Evolutionary conservation across 73 alveolate genomes (phyloP).

Genomic region (Tetrahymena elliotti): DNA sequence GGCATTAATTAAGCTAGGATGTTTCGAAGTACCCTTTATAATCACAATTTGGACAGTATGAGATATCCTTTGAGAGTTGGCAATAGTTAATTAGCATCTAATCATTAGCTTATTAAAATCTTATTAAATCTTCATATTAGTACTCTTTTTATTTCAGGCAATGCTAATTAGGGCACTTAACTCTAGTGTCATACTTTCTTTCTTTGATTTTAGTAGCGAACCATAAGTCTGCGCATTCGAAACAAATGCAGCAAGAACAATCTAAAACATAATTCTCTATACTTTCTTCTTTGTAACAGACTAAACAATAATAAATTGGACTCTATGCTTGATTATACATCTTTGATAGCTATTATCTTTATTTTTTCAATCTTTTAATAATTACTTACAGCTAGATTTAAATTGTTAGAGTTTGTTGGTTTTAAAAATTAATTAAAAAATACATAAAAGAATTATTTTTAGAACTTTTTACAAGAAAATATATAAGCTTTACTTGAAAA

Average conservation of each 20-base stretch:
- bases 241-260: background rate
- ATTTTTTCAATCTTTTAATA: background rate
- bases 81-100: background rate
- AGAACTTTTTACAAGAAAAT: background rate
- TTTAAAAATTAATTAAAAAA: no score
- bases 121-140: background rate
- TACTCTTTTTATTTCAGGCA: background rate
- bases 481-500: background rate
- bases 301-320: background rate
- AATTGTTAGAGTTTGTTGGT: background rate
- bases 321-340: background rate
- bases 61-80: background rate
- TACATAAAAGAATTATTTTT: background rate
- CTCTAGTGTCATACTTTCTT: background rate
- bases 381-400: background rate
- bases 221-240: background rate
- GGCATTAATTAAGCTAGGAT: background rate
- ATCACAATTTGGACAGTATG: background rate
- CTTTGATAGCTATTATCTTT: background rate
- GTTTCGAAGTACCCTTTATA: background rate
- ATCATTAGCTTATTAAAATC: background rate
- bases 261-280: background rate
- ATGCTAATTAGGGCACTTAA: background rate
- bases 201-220: background rate
- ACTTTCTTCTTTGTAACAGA: background rate